Percentiles rank a stretch among this genome's conserved stretches.
These are phyloP conservation scores for Xanthoconium separans DNA, from an alignment of 1,284 basidiomycete genomes.

Conservation along the genomic window DNA sequence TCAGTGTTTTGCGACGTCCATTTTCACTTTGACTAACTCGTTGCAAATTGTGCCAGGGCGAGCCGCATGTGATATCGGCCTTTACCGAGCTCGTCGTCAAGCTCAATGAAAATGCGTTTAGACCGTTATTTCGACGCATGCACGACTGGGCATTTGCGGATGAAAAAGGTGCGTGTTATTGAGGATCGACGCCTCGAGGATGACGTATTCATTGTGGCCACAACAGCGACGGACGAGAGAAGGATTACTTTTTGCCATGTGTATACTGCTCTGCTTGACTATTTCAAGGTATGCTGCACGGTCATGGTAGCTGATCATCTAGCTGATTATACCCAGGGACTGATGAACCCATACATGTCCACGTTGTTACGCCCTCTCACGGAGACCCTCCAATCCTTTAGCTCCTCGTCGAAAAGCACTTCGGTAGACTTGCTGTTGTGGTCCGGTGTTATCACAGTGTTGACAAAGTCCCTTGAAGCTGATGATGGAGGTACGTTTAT, in stretches of 20 bases:
- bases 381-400: slow-evolving; percentile 60
- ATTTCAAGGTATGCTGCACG: slow-evolving; percentile 71
- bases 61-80: slow-evolving; percentile 59
- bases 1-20: slow-evolving; percentile 17
- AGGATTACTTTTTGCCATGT: slow-evolving; percentile 73
- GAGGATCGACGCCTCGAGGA: background rate
- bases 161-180: slow-evolving; percentile 44
- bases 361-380: slow-evolving; percentile 71
- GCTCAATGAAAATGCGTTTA: slow-evolving; percentile 91
- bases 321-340: slow-evolving; percentile 44
- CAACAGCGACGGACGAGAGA: slow-evolving; percentile 41
- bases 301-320: background rate
- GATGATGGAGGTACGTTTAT: slow-evolving; percentile 76
- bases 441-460: slow-evolving; percentile 59
- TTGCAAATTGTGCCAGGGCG: slow-evolving; percentile 41
- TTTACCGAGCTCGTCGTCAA: slow-evolving; percentile 92
- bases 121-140: slow-evolving; percentile 86
- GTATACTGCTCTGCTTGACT: slow-evolving; percentile 72
- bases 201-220: background rate
- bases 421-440: slow-evolving; percentile 52
- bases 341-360: slow-evolving; percentile 91
- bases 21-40: background rate
- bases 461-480: slow-evolving; percentile 70
- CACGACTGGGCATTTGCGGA: slow-evolving; percentile 93
- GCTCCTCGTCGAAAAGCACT: slow-evolving; percentile 3